These are phyloP conservation scores for Pleurozium schreberi DNA, from an alignment of 225 moss, liverwort and hornwort species.

Conservation along the genomic window DNA sequence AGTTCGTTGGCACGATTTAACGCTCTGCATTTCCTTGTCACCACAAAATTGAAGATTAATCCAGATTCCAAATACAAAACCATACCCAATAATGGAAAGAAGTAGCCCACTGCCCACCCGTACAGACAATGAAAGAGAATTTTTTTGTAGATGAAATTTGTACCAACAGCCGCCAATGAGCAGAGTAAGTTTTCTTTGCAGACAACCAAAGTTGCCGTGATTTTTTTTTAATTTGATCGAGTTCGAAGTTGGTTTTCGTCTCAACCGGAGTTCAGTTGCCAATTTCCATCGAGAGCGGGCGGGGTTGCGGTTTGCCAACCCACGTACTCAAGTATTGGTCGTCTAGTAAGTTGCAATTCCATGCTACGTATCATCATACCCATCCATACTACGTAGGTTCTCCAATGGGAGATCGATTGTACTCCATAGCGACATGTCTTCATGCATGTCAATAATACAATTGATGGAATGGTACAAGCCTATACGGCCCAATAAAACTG, in stretches of 20 bases:
- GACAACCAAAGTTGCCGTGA: background rate
- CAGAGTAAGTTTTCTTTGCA: background rate
- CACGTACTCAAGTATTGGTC: background rate
- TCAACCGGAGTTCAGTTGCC: background rate
- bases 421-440: background rate
- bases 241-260: background rate
- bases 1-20: too few species aligned
- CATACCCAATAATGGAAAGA: background rate
- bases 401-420: background rate
- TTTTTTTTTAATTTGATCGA: background rate
- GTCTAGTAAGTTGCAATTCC: background rate
- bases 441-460: background rate
- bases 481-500: background rate
- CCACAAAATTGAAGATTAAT: too few species aligned
- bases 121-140: background rate
- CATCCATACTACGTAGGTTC: background rate
- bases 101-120: background rate
- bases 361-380: background rate
- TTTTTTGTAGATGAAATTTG: background rate
- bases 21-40: too few species aligned
- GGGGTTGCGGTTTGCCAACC: background rate
- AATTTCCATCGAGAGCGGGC: background rate
- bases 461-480: background rate
- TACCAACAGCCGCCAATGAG: background rate
- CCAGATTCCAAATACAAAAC: background rate